Evolutionary conservation across 306 rosid genomes (phyloP).

Genomic region (Vigna nakashimae): DNA sequence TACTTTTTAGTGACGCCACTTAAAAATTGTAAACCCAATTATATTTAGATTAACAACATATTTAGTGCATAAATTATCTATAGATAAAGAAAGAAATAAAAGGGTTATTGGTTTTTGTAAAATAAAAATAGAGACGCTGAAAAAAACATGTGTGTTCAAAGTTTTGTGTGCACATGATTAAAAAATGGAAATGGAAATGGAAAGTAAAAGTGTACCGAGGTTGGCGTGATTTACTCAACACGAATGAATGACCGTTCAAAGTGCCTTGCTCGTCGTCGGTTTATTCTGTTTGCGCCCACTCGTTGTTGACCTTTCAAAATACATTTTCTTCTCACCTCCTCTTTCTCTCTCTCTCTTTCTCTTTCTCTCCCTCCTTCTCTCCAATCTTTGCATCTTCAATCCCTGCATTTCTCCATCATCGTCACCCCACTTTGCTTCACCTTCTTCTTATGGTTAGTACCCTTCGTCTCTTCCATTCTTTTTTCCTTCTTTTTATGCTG

Average conservation of each 20-base stretch:
- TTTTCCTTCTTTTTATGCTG: neutral
- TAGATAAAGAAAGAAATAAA: too few relatives aligned
- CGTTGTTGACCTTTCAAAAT: constrained; percentile 50
- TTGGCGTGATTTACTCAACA: constrained; percentile 37
- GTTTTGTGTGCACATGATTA: neutral
- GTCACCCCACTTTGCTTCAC: constrained; percentile 36
- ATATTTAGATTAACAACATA: too few relatives aligned
- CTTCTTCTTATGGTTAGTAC: constrained; percentile 44
- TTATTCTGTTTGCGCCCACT: constrained; percentile 47
- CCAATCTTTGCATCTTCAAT: constrained; percentile 33
- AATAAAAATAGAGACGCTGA: too few relatives aligned
- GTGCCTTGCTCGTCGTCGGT: constrained; percentile 55
- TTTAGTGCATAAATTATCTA: too few relatives aligned
- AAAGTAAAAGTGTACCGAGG: constrained; percentile 25
- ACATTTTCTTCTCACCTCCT: constrained; percentile 26
- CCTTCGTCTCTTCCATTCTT: neutral
- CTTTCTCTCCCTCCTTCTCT: constrained; percentile 13
- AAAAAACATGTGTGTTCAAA: too few relatives aligned
- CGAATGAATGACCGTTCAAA: constrained; percentile 46
- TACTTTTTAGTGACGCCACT: too few relatives aligned
- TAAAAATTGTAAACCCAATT: too few relatives aligned
- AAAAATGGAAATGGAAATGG: neutral
- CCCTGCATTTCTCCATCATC: constrained; percentile 37
- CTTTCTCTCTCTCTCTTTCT: neutral
- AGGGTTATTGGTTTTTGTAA: too few relatives aligned